Conservation (phyloP, 495 filamentous ascomycete genomes). For the Friedmanniomyces simplex region DNA sequence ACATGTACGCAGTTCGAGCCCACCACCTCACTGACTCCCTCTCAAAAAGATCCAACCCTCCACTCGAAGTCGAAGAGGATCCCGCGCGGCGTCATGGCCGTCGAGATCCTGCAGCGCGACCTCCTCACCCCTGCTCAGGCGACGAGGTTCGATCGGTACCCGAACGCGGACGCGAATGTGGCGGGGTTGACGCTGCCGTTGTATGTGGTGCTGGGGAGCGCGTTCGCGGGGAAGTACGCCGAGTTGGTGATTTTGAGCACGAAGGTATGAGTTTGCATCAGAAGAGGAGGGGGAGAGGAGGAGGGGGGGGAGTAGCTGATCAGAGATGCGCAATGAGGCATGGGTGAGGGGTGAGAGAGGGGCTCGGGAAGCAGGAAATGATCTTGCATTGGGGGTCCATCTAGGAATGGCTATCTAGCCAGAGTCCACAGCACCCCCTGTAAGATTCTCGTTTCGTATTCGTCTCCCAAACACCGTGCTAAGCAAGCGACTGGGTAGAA, state of each 20-base stretch:
- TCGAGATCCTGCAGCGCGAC: constrained; percentile 10
- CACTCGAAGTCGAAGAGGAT: not conserved
- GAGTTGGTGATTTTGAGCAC: constrained; percentile 12
- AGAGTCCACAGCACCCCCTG: not conserved
- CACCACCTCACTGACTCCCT: not conserved
- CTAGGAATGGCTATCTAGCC: not conserved
- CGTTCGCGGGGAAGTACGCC: not conserved
- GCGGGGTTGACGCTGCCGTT: constrained; percentile 12
- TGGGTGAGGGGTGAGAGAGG: no score
- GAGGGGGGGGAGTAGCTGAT: no score
- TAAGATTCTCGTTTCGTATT: no score
- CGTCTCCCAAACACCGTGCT: no score
- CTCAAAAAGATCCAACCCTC: not conserved
- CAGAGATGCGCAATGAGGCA: not conserved
- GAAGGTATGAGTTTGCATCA: constrained; percentile 2
- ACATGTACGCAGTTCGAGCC: no score
- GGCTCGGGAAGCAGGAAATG: no score
- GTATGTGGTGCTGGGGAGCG: not conserved
- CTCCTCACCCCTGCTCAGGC: constrained; percentile 7
- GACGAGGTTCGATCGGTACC: not conserved
- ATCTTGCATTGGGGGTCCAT: no score
- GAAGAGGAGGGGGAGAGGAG: not conserved
- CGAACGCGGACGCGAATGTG: constrained; percentile 6
- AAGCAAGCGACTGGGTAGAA: no score
- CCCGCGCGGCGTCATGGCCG: not conserved